phyloP scores from a whole-genome alignment of 345 rosid genomes.

The Salix brachista region DNA sequence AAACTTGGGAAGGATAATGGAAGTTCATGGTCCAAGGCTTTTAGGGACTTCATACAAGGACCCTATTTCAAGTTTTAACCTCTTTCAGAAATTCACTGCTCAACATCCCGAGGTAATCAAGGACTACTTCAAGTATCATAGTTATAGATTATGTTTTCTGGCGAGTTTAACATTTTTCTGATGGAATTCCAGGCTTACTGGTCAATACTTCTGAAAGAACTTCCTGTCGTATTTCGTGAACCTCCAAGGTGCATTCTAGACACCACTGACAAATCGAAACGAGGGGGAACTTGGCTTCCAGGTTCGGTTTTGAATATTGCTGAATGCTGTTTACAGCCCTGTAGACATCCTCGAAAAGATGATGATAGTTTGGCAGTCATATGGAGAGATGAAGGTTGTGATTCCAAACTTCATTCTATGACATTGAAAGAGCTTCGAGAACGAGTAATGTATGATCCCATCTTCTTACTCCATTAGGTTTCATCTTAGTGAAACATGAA shows the following conservation, averaged over 20 bases:
- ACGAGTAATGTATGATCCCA: conserved; percentile 67
- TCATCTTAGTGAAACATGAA: neutral
- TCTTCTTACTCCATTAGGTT: neutral
- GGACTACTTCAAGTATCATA: neutral
- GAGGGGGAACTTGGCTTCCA: conserved; percentile 73
- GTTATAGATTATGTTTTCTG: neutral
- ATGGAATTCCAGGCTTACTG: conserved; percentile 56
- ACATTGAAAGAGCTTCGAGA: conserved; percentile 63
- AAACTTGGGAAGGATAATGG: conserved; percentile 74
- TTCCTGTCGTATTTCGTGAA: conserved; percentile 49
- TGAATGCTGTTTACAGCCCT: conserved; percentile 70
- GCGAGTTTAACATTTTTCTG: conserved; percentile 6
- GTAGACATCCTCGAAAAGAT: conserved; percentile 45
- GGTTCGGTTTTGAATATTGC: conserved; percentile 67
- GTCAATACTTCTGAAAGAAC: conserved; percentile 60
- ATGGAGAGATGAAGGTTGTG: conserved; percentile 78
- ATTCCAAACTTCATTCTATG: conserved; percentile 42
- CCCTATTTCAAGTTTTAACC: conserved; percentile 63
- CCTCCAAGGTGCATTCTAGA: conserved; percentile 72
- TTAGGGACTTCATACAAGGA: conserved; percentile 67
- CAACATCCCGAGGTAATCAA: conserved; percentile 58
- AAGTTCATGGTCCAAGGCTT: conserved; percentile 56
- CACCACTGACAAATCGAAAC: conserved; percentile 43
- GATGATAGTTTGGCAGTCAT: conserved; percentile 59
- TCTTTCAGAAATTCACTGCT: conserved; percentile 57